A percentile compares a stretch with the other conserved stretches of the same genome.
Evolutionary conservation across 139 green algal genomes (phyloP).

Genomic region (Auxenochlorella protothecoides): DNA sequence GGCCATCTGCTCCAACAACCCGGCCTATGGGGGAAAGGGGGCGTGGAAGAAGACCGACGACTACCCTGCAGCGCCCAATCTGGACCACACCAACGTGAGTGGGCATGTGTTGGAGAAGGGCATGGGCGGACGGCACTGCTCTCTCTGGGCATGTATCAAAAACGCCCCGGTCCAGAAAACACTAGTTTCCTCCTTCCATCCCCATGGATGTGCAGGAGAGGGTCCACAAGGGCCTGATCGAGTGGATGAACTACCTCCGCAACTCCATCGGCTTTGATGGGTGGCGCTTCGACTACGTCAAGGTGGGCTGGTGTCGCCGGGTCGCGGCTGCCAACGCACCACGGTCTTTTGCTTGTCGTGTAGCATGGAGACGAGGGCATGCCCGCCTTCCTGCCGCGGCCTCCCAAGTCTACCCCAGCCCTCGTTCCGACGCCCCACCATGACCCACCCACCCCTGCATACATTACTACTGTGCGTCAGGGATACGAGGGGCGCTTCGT

Average conservation of each 20-base stretch:
- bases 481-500: constrained; percentile 45
- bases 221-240: constrained; percentile 64
- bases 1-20: constrained; percentile 78
- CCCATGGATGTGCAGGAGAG: constrained; percentile 34
- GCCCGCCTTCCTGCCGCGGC: not conserved
- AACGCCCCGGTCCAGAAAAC: no score
- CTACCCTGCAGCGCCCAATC: constrained; percentile 86
- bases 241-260: constrained; percentile 80
- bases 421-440: not conserved
- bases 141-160: no score
- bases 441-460: not conserved
- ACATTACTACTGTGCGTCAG: not conserved
- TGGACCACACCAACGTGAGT: constrained; percentile 72
- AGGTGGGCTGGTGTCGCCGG: constrained; percentile 22
- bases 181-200: no score
- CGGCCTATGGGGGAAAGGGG: constrained; percentile 70
- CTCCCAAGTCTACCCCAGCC: not conserved
- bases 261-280: constrained; percentile 86
- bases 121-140: no score
- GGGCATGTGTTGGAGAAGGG: no score
- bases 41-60: constrained; percentile 69
- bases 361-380: constrained; percentile 1
- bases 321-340: not conserved
- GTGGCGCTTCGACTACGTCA: constrained; percentile 93
- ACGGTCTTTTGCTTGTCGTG: no score